Conservation (phyloP, 192 early-diverging fungal species). For the Coemansia guatemalensis region DNA sequence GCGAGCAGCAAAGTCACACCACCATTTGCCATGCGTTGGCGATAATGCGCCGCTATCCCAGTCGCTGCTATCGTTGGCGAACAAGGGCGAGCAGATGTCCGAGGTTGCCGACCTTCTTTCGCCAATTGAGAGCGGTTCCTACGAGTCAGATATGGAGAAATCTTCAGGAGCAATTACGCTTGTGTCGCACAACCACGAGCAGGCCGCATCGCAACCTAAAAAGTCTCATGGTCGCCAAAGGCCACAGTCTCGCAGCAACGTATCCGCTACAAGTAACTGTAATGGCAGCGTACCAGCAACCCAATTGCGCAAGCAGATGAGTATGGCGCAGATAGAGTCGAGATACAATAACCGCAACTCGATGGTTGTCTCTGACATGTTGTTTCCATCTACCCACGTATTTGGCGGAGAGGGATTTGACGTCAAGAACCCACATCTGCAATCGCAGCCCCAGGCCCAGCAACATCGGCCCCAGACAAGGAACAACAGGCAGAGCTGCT, state of each 20-base stretch:
- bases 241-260: neutral
- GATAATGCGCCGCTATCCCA: slow-evolving; percentile 25
- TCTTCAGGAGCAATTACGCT: slow-evolving; percentile 19
- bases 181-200: slow-evolving; percentile 10
- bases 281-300: neutral
- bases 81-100: slow-evolving; percentile 35
- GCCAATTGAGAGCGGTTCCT: slow-evolving; percentile 18
- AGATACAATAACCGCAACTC: slow-evolving; percentile 36
- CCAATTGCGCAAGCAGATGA: slow-evolving; percentile 30
- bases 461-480: neutral
- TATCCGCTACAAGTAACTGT: neutral
- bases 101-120: slow-evolving; percentile 33
- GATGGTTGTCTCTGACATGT: slow-evolving; percentile 36
- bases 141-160: slow-evolving; percentile 18
- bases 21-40: slow-evolving; percentile 20
- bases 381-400: slow-evolving; percentile 3
- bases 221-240: neutral
- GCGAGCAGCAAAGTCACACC: slow-evolving; percentile 37
- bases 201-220: neutral
- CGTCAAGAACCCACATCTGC: neutral
- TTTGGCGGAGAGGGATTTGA: slow-evolving; percentile 4
- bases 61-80: slow-evolving; percentile 37
- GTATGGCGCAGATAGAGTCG: slow-evolving; percentile 40
- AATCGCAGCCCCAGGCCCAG: neutral
- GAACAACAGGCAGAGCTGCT: slow-evolving; percentile 8